Percentiles rank a stretch among this genome's conserved stretches.
Conservation (phyloP, 1,284 basidiomycete species). For the Serendipita sp. region DNA sequence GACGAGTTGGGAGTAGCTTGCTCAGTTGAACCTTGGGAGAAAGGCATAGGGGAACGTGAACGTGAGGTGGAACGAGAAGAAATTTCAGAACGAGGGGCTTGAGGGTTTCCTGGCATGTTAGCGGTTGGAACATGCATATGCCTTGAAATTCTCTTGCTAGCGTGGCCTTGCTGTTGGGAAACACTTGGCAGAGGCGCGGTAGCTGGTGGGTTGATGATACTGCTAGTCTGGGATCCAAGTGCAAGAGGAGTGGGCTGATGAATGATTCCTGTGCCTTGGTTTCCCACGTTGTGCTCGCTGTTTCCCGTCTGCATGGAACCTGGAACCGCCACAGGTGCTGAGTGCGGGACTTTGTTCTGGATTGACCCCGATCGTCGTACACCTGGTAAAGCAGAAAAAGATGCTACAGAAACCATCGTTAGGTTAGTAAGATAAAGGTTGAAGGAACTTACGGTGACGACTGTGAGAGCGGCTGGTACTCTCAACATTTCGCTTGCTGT, state of each 20-base stretch:
- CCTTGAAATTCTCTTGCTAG: constrained; percentile 62
- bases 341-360: constrained; percentile 22
- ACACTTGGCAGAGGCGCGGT: constrained; percentile 17
- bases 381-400: constrained; percentile 24
- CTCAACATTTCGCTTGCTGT: constrained; percentile 29
- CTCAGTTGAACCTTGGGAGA: constrained; percentile 28
- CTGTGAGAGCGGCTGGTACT: constrained; percentile 47
- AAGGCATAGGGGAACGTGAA: constrained; percentile 82
- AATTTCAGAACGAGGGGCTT: constrained; percentile 43
- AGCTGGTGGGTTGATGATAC: background rate
- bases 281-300: background rate
- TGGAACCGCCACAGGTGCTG: constrained; percentile 47
- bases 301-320: constrained; percentile 25
- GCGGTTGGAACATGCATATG: constrained; percentile 60
- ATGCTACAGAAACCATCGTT: constrained; percentile 46
- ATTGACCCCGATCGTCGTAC: background rate
- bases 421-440: constrained; percentile 29
- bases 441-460: constrained; percentile 57
- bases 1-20: constrained; percentile 28
- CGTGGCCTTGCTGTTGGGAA: constrained; percentile 29
- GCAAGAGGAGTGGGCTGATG: background rate
- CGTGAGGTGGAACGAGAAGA: constrained; percentile 94
- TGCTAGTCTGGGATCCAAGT: background rate
- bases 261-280: background rate
- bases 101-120: background rate